Conservation (phyloP, 2,329 filamentous ascomycete species). For the Tolypocladium endophyticum region DNA sequence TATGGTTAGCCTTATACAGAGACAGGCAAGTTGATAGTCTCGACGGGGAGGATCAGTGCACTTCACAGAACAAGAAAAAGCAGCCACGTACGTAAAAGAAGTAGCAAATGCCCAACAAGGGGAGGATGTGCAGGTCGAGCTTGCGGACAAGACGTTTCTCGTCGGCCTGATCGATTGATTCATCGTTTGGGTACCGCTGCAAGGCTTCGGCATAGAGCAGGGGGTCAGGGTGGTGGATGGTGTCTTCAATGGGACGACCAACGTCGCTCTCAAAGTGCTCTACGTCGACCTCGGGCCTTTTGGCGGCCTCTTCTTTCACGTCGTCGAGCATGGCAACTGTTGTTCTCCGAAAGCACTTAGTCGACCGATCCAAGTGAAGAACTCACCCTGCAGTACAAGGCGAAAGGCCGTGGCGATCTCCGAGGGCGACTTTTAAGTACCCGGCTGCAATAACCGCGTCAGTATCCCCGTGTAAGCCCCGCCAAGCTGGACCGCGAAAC, state of each 20-base stretch:
- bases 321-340: neutral
- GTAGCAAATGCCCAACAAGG: conserved; percentile 27
- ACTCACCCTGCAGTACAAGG: neutral
- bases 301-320: neutral
- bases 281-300: conserved; percentile 3
- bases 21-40: neutral
- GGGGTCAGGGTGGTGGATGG: conserved; percentile 11
- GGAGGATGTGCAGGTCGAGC: conserved; percentile 25
- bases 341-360: neutral
- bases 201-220: conserved; percentile 24
- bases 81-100: conserved; percentile 22
- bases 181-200: conserved; percentile 24
- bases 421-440: neutral
- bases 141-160: conserved; percentile 24
- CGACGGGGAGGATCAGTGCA: neutral
- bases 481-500: neutral
- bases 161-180: conserved; percentile 21
- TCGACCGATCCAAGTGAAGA: neutral
- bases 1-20: neutral
- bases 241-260: conserved; percentile 4
- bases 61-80: neutral
- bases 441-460: neutral
- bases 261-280: conserved; percentile 10
- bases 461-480: neutral
- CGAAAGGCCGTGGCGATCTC: neutral